Evolutionary conservation across 257 asterid species (phyloP).

Genomic region (Ehretia macrophylla): DNA sequence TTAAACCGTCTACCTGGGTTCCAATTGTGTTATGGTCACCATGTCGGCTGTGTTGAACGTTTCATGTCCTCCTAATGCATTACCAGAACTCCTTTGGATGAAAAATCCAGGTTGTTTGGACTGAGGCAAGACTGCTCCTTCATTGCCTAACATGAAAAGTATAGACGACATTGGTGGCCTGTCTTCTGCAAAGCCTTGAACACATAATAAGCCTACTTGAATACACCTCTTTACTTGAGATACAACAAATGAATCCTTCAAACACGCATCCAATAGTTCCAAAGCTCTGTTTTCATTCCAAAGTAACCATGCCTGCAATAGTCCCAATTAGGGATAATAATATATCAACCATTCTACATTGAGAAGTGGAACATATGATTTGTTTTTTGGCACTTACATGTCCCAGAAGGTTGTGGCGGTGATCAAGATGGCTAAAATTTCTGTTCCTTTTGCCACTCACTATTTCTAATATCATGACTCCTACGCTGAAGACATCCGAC

Average conservation of each 20-base stretch:
- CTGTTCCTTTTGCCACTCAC: constrained; percentile 27
- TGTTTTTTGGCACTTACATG: constrained; percentile 15
- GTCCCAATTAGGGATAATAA: not conserved
- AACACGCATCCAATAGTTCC: constrained; percentile 19
- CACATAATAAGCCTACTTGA: constrained; percentile 38
- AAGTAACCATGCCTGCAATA: constrained; percentile 30
- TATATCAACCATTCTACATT: not conserved
- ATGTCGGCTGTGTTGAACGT: not conserved
- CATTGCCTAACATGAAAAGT: constrained; percentile 28
- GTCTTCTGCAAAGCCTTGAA: constrained; percentile 27
- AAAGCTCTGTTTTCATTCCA: constrained; percentile 18
- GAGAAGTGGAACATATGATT: too few relatives aligned
- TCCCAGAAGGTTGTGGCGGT: constrained; percentile 27
- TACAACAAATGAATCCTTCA: constrained; percentile 4
- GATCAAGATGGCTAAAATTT: constrained; percentile 24
- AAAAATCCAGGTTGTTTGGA: constrained; percentile 34
- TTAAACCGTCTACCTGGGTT: not conserved
- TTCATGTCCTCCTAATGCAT: not conserved
- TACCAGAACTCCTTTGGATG: constrained; percentile 10
- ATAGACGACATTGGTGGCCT: constrained; percentile 39
- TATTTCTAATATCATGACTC: constrained; percentile 27
- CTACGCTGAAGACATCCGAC: constrained; percentile 36
- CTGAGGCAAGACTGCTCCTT: constrained; percentile 20
- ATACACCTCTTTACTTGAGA: constrained; percentile 25
- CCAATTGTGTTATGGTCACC: not conserved